These are phyloP conservation scores for Fusarium odoratissimum DNA, from an alignment of 2,329 filamentous ascomycete genomes.

Conservation along the genomic window DNA sequence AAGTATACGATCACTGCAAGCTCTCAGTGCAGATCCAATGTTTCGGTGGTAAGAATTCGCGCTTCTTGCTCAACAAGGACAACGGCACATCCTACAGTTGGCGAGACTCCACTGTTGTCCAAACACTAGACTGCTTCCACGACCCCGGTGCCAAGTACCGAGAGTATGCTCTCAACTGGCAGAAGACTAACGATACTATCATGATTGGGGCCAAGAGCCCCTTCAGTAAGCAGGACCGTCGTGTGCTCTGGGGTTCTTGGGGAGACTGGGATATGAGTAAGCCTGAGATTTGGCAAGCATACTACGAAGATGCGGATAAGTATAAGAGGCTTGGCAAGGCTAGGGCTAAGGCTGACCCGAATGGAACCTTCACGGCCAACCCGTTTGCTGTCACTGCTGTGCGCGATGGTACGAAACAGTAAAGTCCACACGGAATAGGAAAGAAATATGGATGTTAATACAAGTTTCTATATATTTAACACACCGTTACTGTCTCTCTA, in stretches of 20 bases:
- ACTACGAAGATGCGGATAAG: constrained; percentile 51
- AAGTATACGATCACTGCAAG: constrained; percentile 52
- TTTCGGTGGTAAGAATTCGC: constrained; percentile 58
- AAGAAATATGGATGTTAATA: rapidly evolving
- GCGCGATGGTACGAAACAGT: not conserved
- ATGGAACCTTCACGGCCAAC: constrained; percentile 53
- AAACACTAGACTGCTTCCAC: constrained; percentile 59
- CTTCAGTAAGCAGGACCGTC: constrained; percentile 53
- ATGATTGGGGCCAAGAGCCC: constrained; percentile 47
- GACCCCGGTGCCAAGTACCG: constrained; percentile 43
- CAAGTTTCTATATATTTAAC: not conserved
- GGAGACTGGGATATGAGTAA: constrained; percentile 52
- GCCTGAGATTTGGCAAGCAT: constrained; percentile 47
- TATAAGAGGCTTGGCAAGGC: constrained; percentile 48
- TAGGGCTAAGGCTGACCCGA: constrained; percentile 49
- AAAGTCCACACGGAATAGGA: not conserved
- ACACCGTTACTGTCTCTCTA: too few relatives aligned
- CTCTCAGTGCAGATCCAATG: constrained; percentile 59
- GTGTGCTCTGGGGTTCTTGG: constrained; percentile 55
- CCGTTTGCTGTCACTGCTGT: constrained; percentile 44
- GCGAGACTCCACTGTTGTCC: constrained; percentile 56
- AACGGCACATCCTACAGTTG: constrained; percentile 62
- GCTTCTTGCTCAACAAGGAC: constrained; percentile 53
- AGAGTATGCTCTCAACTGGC: constrained; percentile 54
- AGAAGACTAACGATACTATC: constrained; percentile 54